Evolutionary conservation across 441 rosid genomes (phyloP), one percentile per base, ranked within the genome.

Genomic region (Pelargonium cotyledonis): DNA sequence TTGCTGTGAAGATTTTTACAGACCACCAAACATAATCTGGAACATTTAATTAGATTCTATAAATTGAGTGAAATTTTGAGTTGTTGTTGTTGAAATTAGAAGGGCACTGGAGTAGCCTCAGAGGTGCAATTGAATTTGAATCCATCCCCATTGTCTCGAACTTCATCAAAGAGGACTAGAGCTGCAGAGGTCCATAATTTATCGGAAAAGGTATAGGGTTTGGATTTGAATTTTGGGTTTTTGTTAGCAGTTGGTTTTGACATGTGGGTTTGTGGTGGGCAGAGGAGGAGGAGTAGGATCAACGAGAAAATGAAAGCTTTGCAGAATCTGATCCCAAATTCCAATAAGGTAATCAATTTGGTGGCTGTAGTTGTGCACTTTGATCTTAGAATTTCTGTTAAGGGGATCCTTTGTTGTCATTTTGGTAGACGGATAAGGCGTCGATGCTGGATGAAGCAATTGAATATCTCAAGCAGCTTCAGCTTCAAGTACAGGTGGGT

Each of bases 231-330:
- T 47, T 11, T 65, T 44, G 35, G n/a, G 2, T 47, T 47, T 47
- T 47, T 0, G 2, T 23, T 23, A n/a, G n/a, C n/a, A n/a, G n/a
- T n/a, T n/a, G 26, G 26, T 23, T 23, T 23, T 23, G 26, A 23
- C 26, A 23, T 23, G 26, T 23, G 26, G 2, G 26, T 23, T 19
- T 49, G 38, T 60, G 31, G n/a, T n/a, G 67, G n/a, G 57, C 82
- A 94, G 98, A 87, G 88, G 80, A 86, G 98, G 76, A 89, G 98
- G 76, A 91, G 89, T 74, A 84, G 86, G 81, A 94, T 94, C 72
- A 94, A 94, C 72, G 98, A 91, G 86, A 94, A 88, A 81, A 86
- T 91, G 98, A 94, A 87, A 79, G 97, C 97, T 3, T 83, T 94
- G 71, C 98, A 94, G 80, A 89, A 86, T 68, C 76, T 91, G 63